phyloP scores from a whole-genome alignment of 225 moss, liverwort and hornwort species.

The Physcomitrellopsis africana region DNA sequence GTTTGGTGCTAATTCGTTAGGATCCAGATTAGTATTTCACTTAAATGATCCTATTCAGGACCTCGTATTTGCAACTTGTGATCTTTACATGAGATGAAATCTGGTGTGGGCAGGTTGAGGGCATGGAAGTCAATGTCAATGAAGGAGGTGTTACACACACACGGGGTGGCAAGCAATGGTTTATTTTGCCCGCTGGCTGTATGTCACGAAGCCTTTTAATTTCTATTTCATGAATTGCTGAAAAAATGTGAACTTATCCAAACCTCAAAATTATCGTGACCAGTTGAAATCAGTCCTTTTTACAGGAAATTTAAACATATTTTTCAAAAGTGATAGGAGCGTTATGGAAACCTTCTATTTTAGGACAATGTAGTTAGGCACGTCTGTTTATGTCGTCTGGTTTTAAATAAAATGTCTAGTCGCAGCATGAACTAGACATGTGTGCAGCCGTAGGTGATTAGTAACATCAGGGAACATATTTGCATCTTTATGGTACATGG shows the following conservation, averaged over 20 bases:
- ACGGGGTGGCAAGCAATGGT: constrained; percentile 86
- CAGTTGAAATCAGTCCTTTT: constrained; percentile 1
- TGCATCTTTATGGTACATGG: background rate
- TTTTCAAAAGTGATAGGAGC: no score
- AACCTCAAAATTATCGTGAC: background rate
- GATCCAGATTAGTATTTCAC: background rate
- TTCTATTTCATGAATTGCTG: constrained; percentile 20
- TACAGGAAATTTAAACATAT: background rate
- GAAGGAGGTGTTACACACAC: constrained; percentile 99
- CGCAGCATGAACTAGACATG: background rate
- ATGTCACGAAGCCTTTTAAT: constrained; percentile 38
- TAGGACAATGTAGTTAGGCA: no score
- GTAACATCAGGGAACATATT: background rate
- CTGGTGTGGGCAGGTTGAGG: constrained; percentile 74
- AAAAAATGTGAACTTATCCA: constrained; percentile 1
- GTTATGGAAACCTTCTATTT: no score
- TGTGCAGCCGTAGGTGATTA: background rate
- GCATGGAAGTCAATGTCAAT: constrained; percentile 92
- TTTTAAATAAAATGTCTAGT: background rate
- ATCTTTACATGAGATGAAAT: constrained; percentile 30
- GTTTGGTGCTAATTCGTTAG: background rate
- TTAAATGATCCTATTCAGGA: constrained; percentile 17
- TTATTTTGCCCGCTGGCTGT: constrained; percentile 99
- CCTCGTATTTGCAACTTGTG: constrained; percentile 19
- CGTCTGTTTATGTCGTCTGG: no score